A percentile compares a stretch with the other conserved stretches of the same genome.
phyloP scores from a whole-genome alignment of 164 flowering plant species.

The Aristolochia contorta region DNA sequence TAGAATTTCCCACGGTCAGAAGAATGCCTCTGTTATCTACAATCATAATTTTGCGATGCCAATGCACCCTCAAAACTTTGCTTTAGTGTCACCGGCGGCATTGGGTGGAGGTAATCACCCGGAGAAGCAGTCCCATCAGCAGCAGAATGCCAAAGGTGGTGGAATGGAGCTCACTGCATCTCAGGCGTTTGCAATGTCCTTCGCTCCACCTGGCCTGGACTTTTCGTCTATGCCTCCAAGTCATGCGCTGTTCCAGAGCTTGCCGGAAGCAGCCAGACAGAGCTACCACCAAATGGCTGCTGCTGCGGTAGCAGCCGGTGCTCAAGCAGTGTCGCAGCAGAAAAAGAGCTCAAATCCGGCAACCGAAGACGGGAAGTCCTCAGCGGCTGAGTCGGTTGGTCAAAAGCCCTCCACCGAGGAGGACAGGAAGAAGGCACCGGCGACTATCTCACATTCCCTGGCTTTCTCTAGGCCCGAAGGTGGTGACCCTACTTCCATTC shows the following conservation, averaged over 20 bases:
- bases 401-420: constrained; percentile 25
- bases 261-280: constrained; percentile 62
- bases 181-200: constrained; percentile 77
- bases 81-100: constrained; percentile 47
- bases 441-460: constrained; percentile 42
- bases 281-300: constrained; percentile 53
- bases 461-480: constrained; percentile 58
- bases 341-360: constrained; percentile 35
- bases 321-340: constrained; percentile 42
- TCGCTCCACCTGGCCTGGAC: constrained; percentile 60
- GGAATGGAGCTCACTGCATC: constrained; percentile 52
- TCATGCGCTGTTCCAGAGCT: constrained; percentile 54
- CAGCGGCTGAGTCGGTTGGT: constrained; percentile 22
- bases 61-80: constrained; percentile 53
- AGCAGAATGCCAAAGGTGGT: constrained; percentile 39
- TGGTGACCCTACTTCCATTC: constrained; percentile 31
- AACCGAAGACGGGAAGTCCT: constrained; percentile 38
- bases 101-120: constrained; percentile 23
- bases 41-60: constrained; percentile 56
- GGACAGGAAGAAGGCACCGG: constrained; percentile 33
- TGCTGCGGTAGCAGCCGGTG: constrained; percentile 34
- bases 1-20: constrained; percentile 41
- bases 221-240: constrained; percentile 57
- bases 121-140: constrained; percentile 40
- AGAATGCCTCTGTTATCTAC: constrained; percentile 28